Conservation (phyloP, 176 grass and related monocot genomes). For the Zea luxurians region DNA sequence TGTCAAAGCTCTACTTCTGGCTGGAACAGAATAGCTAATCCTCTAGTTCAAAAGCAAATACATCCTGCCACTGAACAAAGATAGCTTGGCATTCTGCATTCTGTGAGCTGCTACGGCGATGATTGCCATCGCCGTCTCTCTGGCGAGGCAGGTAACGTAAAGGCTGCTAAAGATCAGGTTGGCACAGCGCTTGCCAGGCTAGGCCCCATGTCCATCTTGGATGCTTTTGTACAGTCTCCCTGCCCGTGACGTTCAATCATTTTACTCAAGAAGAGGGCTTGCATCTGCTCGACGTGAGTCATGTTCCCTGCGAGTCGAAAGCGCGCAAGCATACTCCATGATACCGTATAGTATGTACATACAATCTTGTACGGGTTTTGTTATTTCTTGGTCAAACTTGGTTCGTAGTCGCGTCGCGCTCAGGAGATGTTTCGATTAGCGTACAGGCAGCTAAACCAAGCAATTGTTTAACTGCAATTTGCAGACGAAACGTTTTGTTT, state of each 20-base stretch:
- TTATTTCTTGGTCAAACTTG: neutral
- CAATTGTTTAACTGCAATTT: slow-evolving; percentile 12
- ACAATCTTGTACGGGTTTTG: neutral
- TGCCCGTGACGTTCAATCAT: slow-evolving; percentile 16
- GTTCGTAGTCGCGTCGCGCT: neutral
- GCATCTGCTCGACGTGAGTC: neutral
- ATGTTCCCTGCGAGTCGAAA: slow-evolving; percentile 9
- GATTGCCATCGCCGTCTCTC: neutral
- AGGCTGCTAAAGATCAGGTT: neutral
- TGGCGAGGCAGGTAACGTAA: neutral
- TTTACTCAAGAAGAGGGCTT: slow-evolving; percentile 13
- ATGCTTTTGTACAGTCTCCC: neutral
- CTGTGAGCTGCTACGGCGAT: neutral
- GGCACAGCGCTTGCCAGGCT: neutral
- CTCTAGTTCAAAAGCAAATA: slow-evolving; percentile 9
- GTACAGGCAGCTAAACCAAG: neutral
- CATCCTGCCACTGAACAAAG: neutral
- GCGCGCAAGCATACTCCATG: too few species aligned
- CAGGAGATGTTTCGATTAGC: slow-evolving; percentile 28
- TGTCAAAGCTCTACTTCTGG: slow-evolving; percentile 10
- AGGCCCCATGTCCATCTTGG: slow-evolving; percentile 20
- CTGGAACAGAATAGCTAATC: slow-evolving; percentile 18
- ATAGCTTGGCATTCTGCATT: neutral
- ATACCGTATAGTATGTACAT: neutral
- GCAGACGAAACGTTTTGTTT: neutral